A percentile compares a stretch with the other conserved stretches of the same genome.
Evolutionary conservation across 2,329 filamentous ascomycete species (phyloP).

Genomic region (Colletotrichum siamense): DNA sequence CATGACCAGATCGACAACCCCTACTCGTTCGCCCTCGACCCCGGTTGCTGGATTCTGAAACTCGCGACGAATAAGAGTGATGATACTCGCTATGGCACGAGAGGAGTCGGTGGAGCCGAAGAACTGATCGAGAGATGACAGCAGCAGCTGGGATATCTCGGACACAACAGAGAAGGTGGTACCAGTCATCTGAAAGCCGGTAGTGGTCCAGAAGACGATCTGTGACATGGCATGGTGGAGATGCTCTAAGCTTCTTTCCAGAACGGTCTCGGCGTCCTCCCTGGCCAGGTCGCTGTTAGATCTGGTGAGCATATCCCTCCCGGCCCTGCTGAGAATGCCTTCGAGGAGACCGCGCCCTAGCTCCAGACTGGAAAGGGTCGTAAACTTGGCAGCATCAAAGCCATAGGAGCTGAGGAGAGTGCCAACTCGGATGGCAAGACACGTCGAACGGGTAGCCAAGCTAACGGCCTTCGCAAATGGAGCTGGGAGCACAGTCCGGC

Average conservation of each 20-base stretch:
- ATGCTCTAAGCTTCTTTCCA: conserved; percentile 61
- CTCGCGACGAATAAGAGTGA: conserved; percentile 67
- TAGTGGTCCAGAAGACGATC: conserved; percentile 65
- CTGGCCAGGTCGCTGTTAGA: conserved; percentile 52
- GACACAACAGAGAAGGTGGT: conserved; percentile 60
- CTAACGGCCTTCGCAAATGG: conserved; percentile 65
- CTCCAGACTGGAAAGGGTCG: conserved; percentile 63
- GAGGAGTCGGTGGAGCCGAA: conserved; percentile 75
- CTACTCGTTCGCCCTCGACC: conserved; percentile 62
- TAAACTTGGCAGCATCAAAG: conserved; percentile 59
- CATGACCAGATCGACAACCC: conserved; percentile 65
- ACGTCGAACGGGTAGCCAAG: conserved; percentile 64
- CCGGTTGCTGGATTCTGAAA: conserved; percentile 69
- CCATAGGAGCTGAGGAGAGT: conserved; percentile 57
- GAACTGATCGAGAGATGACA: conserved; percentile 67
- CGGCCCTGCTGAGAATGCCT: conserved; percentile 57
- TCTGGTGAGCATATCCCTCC: conserved; percentile 49
- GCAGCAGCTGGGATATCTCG: conserved; percentile 61
- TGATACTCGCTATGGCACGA: conserved; percentile 69
- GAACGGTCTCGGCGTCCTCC: conserved; percentile 59
- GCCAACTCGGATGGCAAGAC: conserved; percentile 59
- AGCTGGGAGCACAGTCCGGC: conserved; percentile 60
- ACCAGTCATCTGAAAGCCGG: conserved; percentile 64
- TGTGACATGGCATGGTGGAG: conserved; percentile 63
- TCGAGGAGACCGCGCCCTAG: conserved; percentile 61